These are phyloP conservation scores for Protostelium mycophagum DNA, from an alignment of 78 protist species.

Conservation along the genomic window DNA sequence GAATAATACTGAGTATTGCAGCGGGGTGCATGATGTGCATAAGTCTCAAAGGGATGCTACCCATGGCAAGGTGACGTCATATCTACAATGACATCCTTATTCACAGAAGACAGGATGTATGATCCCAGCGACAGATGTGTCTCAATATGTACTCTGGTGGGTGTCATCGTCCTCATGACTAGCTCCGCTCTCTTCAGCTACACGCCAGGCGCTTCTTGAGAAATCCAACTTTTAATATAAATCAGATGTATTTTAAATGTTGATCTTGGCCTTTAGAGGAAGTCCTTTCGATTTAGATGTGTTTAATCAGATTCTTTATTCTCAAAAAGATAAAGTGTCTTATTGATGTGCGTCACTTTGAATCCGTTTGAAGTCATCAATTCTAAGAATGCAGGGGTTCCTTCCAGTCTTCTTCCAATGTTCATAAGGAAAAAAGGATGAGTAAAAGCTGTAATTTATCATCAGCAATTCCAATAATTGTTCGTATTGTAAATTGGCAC, in stretches of 20 bases:
- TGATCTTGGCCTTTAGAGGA: too few relatives aligned
- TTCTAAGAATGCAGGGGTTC: not conserved
- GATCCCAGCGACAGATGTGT: not conserved
- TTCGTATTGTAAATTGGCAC: too few relatives aligned
- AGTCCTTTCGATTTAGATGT: too few relatives aligned
- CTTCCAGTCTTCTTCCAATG: not conserved
- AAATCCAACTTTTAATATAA: too few relatives aligned
- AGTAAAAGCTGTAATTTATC: not conserved
- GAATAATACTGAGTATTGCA: not conserved
- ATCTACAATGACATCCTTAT: not conserved
- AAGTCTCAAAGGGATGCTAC: not conserved
- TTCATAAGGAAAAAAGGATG: not conserved
- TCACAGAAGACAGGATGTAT: not conserved
- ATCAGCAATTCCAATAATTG: too few relatives aligned
- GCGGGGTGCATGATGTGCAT: not conserved
- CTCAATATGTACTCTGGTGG: not conserved
- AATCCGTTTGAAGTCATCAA: not conserved
- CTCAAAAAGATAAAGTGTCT: not conserved
- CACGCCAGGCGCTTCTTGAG: too few relatives aligned
- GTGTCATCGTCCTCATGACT: not conserved
- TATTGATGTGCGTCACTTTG: not conserved
- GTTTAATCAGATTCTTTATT: not conserved
- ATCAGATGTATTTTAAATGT: too few relatives aligned
- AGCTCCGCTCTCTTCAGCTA: not conserved
- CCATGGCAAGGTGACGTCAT: not conserved